These are phyloP conservation scores for Lecanicillium sp. DNA, from an alignment of 2,329 filamentous ascomycete species.

Conservation along the genomic window DNA sequence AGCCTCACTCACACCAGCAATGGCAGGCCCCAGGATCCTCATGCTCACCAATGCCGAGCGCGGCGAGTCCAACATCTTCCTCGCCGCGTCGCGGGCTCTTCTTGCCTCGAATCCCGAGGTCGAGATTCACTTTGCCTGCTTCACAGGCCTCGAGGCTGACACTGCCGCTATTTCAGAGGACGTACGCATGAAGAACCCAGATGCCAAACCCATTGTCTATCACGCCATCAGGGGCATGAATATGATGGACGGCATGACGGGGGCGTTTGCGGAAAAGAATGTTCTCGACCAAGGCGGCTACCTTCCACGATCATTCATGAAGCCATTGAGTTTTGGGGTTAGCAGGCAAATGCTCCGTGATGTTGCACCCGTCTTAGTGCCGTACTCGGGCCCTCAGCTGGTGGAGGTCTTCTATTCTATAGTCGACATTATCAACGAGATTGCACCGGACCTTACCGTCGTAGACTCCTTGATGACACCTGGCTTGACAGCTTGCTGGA, in stretches of 20 bases:
- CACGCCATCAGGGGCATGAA: slow-evolving; percentile 17
- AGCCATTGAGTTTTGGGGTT: slow-evolving; percentile 10
- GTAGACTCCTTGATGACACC: slow-evolving; percentile 35
- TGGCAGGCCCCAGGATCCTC: slow-evolving; percentile 19
- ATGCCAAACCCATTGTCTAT: slow-evolving; percentile 17
- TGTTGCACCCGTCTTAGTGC: slow-evolving; percentile 16
- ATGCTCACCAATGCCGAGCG: slow-evolving; percentile 36
- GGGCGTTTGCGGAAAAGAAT: too few species aligned
- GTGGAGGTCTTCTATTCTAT: slow-evolving; percentile 28
- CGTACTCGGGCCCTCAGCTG: slow-evolving; percentile 25
- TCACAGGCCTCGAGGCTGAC: slow-evolving; percentile 21
- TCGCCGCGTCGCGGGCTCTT: slow-evolving; percentile 33
- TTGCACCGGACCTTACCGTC: slow-evolving; percentile 31
- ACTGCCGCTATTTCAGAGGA: slow-evolving; percentile 9
- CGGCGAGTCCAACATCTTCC: slow-evolving; percentile 36
- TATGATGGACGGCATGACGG: too few species aligned
- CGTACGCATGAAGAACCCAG: slow-evolving; percentile 1
- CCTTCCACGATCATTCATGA: too few species aligned
- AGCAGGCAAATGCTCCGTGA: slow-evolving; percentile 23
- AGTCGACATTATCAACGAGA: slow-evolving; percentile 24
- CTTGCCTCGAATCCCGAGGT: slow-evolving; percentile 22
- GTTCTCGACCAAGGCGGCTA: too few species aligned
- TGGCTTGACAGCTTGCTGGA: slow-evolving; percentile 32
- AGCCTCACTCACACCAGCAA: too few species aligned
- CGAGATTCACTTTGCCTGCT: slow-evolving; percentile 36